Evolutionary conservation across 2,329 filamentous ascomycete species (phyloP), one percentile per base, ranked within the genome.

Genomic region (Aspergillus oerlinghausenensis): DNA sequence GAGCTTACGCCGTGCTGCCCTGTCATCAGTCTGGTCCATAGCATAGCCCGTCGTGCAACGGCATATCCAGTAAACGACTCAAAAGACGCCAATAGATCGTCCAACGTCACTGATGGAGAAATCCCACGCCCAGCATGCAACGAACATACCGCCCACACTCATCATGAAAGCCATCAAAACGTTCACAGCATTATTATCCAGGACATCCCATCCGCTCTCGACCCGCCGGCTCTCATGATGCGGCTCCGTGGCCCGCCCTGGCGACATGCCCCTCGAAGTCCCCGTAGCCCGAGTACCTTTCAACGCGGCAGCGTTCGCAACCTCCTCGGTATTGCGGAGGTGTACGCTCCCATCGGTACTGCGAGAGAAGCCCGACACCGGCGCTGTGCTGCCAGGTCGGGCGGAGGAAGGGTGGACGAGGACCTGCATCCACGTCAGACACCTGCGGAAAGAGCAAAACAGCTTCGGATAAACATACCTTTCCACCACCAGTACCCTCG

Each of bases 101-200:
- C 8, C 43, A 47, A 60, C 29, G 42, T 59, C 60, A 7, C 10
- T 51, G 28, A 57, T n/a, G 2, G 58, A 60, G 9, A 73, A 48
- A 23, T 60, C 67, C 73, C 73, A 76, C 28, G 64, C 50, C 60
- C 69, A 73, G 43, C 67, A 62, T 1, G 74, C 69, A 53, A 84
- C 74, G 0, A 76, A 78, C 84, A 97, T 95, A 4, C 87, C 89
- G 4, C 87, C 84, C 19, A 92, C 62, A 70, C 90, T 96, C 84
- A 96, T 92, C 4, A 80, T 80, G 14, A 84, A 81, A 0, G 93
- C 92, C 93, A 97, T 97, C 55, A 93, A 73, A 56, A 97, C 84
- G 73, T 99, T 99, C 65, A 99, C 92, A 54, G 90, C 89, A 73
- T 99, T 99, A 73, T 99, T 99, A 73, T 96, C 92, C 56, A 99